Evolutionary conservation across 2,329 filamentous ascomycete genomes (phyloP).

Genomic region (Hysterium pulicare): DNA sequence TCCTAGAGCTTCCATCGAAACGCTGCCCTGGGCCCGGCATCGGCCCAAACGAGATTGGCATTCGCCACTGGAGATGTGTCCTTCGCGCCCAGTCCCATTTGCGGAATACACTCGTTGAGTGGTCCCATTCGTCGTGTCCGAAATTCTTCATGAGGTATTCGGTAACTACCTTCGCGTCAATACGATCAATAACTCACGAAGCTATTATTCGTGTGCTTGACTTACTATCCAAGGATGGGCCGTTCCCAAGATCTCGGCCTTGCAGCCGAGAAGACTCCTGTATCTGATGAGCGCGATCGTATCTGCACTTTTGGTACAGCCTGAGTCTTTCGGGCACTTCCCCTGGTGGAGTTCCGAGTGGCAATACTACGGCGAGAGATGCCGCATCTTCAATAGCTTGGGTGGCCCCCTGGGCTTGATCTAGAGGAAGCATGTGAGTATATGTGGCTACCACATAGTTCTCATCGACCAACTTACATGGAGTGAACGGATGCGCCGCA

Average conservation of each 20-base stretch:
- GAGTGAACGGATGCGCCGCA: slow-evolving; percentile 66
- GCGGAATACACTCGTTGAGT: slow-evolving; percentile 50
- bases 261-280: slow-evolving; percentile 56
- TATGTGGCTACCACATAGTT: not conserved
- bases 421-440: slow-evolving; percentile 15
- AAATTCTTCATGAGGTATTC: slow-evolving; percentile 52
- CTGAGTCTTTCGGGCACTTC: slow-evolving; percentile 56
- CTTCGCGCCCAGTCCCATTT: slow-evolving; percentile 49
- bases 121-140: slow-evolving; percentile 57
- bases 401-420: slow-evolving; percentile 61
- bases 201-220: slow-evolving; percentile 1
- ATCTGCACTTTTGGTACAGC: slow-evolving; percentile 58
- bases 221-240: slow-evolving; percentile 26
- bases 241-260: slow-evolving; percentile 46
- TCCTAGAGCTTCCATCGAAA: slow-evolving; percentile 16
- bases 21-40: slow-evolving; percentile 41
- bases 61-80: slow-evolving; percentile 34
- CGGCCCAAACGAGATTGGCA: slow-evolving; percentile 43
- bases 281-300: slow-evolving; percentile 55
- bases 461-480: slow-evolving; percentile 41
- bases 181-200: not conserved
- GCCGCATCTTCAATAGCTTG: slow-evolving; percentile 67
- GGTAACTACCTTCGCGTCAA: not conserved
- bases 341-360: slow-evolving; percentile 38
- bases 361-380: slow-evolving; percentile 56